Evolutionary conservation across 2,329 filamentous ascomycete species (phyloP).

Genomic region (Colletotrichum simmondsii): DNA sequence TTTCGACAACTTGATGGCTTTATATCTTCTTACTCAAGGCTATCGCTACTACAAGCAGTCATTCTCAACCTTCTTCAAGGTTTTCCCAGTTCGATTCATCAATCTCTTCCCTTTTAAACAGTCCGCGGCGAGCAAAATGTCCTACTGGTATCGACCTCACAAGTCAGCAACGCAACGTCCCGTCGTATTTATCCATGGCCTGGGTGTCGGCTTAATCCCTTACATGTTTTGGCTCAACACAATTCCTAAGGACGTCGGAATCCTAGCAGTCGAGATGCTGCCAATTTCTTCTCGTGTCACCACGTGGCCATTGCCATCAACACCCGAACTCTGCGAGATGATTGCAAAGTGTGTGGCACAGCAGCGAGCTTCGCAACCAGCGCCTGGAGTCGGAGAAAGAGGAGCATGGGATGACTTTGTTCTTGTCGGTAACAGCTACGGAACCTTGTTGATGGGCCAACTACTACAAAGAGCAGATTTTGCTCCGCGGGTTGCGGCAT

Average conservation of each 20-base stretch:
- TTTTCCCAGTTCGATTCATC: conserved; percentile 66
- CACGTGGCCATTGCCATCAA: conserved; percentile 51
- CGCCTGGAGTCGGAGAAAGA: neutral
- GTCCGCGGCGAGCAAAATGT: conserved; percentile 59
- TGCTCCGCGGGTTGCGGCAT: conserved; percentile 51
- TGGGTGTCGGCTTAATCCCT: conserved; percentile 63
- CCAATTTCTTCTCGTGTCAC: conserved; percentile 69
- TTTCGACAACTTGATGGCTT: conserved; percentile 52
- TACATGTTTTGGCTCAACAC: conserved; percentile 62
- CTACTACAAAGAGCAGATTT: conserved; percentile 58
- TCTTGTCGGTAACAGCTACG: conserved; percentile 68
- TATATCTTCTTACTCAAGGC: conserved; percentile 42
- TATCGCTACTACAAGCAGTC: conserved; percentile 60
- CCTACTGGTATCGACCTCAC: conserved; percentile 71
- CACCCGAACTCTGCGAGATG: conserved; percentile 13
- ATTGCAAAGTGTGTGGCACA: conserved; percentile 27
- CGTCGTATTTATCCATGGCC: conserved; percentile 72
- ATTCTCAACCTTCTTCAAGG: conserved; percentile 51
- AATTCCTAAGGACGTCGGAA: conserved; percentile 60
- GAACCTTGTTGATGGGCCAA: conserved; percentile 66
- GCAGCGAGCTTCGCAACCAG: conserved; percentile 15
- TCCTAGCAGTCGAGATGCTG: conserved; percentile 69
- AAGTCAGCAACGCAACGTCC: conserved; percentile 66
- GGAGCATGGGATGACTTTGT: conserved; percentile 60
- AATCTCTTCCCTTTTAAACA: conserved; percentile 54